Evolutionary conservation across 352 stramenopile species (phyloP).

Genomic region (Phytophthora aleatoria): DNA sequence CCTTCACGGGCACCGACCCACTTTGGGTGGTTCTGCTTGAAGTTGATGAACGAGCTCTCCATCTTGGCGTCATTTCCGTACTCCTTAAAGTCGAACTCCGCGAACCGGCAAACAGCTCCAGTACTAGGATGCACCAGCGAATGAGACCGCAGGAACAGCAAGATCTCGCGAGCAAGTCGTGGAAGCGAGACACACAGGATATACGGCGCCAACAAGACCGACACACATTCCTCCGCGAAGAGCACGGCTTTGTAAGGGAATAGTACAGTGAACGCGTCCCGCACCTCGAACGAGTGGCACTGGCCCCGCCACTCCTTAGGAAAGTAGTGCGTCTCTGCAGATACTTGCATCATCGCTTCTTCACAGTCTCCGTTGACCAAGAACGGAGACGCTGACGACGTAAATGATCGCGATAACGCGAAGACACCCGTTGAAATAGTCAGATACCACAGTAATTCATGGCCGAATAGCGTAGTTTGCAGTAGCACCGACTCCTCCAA

Average conservation of each 20-base stretch:
- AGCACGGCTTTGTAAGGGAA: conserved; percentile 96
- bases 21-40: conserved; percentile 92
- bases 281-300: conserved; percentile 87
- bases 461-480: conserved; percentile 93
- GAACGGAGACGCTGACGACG: conserved; percentile 70
- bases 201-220: conserved; percentile 95
- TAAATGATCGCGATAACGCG: conserved; percentile 80
- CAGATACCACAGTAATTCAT: conserved; percentile 97
- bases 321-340: conserved; percentile 96
- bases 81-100: conserved; percentile 97
- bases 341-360: conserved; percentile 84
- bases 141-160: conserved; percentile 94
- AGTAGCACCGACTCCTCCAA: conserved; percentile 95
- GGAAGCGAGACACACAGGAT: conserved; percentile 96
- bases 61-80: conserved; percentile 95
- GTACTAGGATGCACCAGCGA: conserved; percentile 92
- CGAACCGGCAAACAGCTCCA: conserved; percentile 94
- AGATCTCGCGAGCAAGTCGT: conserved; percentile 86
- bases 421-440: conserved; percentile 90
- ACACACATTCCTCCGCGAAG: conserved; percentile 93
- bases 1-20: conserved; percentile 82
- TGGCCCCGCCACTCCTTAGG: conserved; percentile 92
- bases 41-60: conserved; percentile 98
- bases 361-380: conserved; percentile 80
- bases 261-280: conserved; percentile 87